Conservation (phyloP, 495 filamentous ascomycete species). For the Cudoniella acicularis region DNA sequence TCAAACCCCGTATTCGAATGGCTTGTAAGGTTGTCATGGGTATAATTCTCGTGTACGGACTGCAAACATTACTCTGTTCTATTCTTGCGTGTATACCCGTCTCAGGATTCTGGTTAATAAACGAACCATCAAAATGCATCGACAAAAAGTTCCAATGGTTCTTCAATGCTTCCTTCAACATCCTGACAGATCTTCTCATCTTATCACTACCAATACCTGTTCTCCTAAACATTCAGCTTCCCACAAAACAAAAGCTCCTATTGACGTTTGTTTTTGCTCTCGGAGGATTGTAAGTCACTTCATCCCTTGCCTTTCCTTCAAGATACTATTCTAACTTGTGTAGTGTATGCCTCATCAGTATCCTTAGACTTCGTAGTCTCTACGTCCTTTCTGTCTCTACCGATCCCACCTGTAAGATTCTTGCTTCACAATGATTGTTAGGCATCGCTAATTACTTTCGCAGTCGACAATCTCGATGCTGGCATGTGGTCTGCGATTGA, state of each 20-base stretch:
- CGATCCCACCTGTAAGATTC: conserved; percentile 32
- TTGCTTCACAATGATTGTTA: not conserved
- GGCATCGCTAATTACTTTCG: not conserved
- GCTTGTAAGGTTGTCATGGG: conserved; percentile 21
- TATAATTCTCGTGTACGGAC: conserved; percentile 21
- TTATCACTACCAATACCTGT: conserved; percentile 45
- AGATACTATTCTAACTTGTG: not conserved
- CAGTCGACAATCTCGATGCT: conserved; percentile 26
- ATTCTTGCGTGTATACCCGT: conserved; percentile 51
- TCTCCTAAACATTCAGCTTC: conserved; percentile 39
- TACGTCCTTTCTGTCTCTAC: conserved; percentile 29
- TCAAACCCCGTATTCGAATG: conserved; percentile 8
- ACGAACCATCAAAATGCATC: conserved; percentile 42
- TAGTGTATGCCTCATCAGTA: conserved; percentile 22
- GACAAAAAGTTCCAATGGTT: conserved; percentile 37
- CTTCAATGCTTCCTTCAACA: conserved; percentile 43
- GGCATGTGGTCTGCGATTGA: conserved; percentile 44
- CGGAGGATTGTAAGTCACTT: conserved; percentile 38
- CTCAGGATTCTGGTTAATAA: conserved; percentile 16
- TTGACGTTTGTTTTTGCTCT: conserved; percentile 46
- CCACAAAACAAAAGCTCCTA: conserved; percentile 39
- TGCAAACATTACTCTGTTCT: conserved; percentile 20
- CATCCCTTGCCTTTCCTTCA: no score
- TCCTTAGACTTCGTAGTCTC: conserved; percentile 42
- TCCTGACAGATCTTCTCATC: conserved; percentile 49